Percentiles rank a stretch among this genome's conserved stretches.
phyloP scores from a whole-genome alignment of 345 rosid species.

The Rhodamnia argentea region DNA sequence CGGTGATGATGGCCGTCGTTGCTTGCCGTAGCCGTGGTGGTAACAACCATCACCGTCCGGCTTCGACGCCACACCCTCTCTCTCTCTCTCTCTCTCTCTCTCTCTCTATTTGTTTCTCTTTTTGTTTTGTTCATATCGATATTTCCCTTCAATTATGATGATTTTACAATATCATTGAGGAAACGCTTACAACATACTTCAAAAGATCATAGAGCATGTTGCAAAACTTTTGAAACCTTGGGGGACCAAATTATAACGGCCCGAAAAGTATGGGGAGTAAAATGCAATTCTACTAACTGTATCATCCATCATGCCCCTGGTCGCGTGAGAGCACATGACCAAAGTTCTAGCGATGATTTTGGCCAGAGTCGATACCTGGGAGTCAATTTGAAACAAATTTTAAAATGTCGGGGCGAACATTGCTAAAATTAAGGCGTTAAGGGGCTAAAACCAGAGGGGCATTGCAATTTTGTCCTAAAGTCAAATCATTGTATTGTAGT shows the following conservation, averaged over 20 bases:
- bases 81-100: not conserved
- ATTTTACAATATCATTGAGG: not conserved
- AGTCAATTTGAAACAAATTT: not conserved
- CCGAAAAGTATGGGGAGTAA: not conserved
- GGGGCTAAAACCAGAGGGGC: not conserved
- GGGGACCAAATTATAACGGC: not conserved
- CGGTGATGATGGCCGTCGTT: not conserved
- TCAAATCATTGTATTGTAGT: not conserved
- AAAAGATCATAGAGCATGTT: not conserved
- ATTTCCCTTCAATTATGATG: not conserved
- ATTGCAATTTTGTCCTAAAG: not conserved
- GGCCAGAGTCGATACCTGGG: not conserved
- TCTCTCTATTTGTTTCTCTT: not conserved
- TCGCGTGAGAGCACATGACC: not conserved
- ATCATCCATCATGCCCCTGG: not conserved
- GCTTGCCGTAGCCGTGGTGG: not conserved
- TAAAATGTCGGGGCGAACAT: not conserved
- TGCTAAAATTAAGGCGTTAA: not conserved
- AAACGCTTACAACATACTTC: not conserved
- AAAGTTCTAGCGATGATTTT: not conserved
- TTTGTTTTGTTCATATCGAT: not conserved
- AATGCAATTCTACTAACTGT: not conserved
- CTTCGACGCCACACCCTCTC: not conserved
- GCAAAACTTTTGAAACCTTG: not conserved
- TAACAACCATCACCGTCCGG: not conserved